A percentile compares a stretch with the other conserved stretches of the same genome.
phyloP scores from a whole-genome alignment of 2,329 filamentous ascomycete genomes.

The Claviceps digitariae region DNA sequence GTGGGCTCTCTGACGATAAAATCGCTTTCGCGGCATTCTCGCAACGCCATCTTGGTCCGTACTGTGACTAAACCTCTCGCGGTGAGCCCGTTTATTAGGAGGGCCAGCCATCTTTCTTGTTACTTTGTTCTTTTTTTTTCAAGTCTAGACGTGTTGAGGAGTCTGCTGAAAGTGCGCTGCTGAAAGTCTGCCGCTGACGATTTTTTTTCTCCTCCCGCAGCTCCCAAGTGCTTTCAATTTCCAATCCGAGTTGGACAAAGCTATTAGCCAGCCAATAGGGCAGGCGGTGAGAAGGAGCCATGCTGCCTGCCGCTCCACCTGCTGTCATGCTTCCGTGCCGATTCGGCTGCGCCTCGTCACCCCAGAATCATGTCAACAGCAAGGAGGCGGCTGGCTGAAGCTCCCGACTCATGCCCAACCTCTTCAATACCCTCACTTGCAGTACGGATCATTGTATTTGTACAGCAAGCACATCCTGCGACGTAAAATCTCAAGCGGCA shows the following conservation, averaged over 20 bases:
- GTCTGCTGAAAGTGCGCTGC: background rate
- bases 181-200: background rate
- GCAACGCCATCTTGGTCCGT: conserved; percentile 37
- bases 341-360: background rate
- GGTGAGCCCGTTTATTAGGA: conserved; percentile 47
- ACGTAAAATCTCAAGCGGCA: too few relatives aligned
- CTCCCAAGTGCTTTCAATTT: background rate
- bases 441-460: background rate
- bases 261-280: conserved; percentile 3
- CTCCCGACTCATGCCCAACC: background rate
- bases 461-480: too few relatives aligned
- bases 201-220: background rate
- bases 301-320: background rate
- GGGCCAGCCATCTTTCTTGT: conserved; percentile 15
- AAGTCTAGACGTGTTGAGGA: background rate
- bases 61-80: conserved; percentile 48
- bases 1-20: conserved; percentile 91
- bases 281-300: conserved; percentile 6
- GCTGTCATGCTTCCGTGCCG: background rate
- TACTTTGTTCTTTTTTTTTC: background rate
- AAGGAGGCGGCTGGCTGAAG: background rate
- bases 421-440: background rate
- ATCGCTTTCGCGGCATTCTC: conserved; percentile 80
- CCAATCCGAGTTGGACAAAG: background rate
- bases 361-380: background rate